Conservation (phyloP, 2,329 filamentous ascomycete species). For the Penicillium nordicum region DNA sequence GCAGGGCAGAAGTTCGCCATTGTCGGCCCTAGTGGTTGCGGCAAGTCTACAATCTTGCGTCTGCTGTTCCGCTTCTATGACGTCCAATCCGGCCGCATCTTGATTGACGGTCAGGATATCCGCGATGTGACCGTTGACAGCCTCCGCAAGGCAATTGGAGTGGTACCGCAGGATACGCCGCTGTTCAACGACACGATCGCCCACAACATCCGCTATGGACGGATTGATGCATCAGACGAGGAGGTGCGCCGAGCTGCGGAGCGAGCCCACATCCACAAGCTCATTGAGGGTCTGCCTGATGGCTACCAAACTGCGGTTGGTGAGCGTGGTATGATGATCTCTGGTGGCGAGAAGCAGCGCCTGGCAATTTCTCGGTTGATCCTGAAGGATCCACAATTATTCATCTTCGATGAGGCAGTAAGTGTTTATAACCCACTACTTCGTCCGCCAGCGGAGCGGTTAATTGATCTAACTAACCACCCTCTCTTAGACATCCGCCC, state of each 20-base stretch:
- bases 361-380: conserved; percentile 79
- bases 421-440: conserved; percentile 24
- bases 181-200: conserved; percentile 95
- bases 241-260: conserved; percentile 73
- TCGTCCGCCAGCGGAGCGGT: neutral
- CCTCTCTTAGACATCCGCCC: conserved; percentile 63
- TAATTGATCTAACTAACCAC: neutral
- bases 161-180: conserved; percentile 95
- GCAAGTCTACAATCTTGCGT: conserved; percentile 88
- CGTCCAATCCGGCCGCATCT: conserved; percentile 75
- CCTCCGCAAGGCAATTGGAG: conserved; percentile 79
- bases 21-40: conserved; percentile 91
- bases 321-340: conserved; percentile 95
- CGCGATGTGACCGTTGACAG: conserved; percentile 78
- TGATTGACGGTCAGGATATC: conserved; percentile 91
- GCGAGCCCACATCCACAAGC: conserved; percentile 80
- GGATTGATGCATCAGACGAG: conserved; percentile 70
- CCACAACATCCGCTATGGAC: conserved; percentile 92
- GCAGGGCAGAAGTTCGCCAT: conserved; percentile 95
- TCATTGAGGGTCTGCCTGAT: conserved; percentile 74
- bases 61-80: conserved; percentile 95
- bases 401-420: conserved; percentile 92
- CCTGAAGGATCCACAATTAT: conserved; percentile 80
- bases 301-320: conserved; percentile 89
- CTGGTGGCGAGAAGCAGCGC: conserved; percentile 88